Percentiles rank a stretch among this genome's conserved stretches.
Evolutionary conservation across 2,329 filamentous ascomycete species (phyloP).

Genomic region (Hymenoscyphus repandus): DNA sequence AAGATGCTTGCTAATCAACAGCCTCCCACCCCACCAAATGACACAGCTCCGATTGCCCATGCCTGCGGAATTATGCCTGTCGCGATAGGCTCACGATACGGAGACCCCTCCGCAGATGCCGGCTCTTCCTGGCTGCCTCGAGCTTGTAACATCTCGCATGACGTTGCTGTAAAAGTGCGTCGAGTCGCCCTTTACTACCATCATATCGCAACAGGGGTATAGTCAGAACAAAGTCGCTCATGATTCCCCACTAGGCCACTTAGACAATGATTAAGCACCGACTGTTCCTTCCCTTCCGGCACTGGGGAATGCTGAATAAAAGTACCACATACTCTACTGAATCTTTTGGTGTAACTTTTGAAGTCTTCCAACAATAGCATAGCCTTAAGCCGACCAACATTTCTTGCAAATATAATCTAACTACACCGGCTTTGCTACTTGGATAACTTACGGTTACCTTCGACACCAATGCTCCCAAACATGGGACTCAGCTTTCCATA

Average conservation of each 20-base stretch:
- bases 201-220: background rate
- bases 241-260: background rate
- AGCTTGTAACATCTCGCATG: no score
- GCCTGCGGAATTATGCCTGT: no score
- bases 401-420: background rate
- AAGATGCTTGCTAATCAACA: no score
- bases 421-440: background rate
- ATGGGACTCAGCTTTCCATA: slow-evolving; percentile 27
- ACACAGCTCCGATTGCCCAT: no score
- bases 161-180: no score
- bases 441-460: background rate
- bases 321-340: background rate
- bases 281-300: background rate
- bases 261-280: background rate
- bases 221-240: background rate
- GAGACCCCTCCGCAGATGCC: no score
- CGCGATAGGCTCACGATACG: no score
- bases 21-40: no score
- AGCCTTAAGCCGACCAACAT: background rate
- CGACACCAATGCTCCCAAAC: slow-evolving; percentile 1
- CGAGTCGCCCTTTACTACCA: no score
- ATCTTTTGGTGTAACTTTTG: background rate
- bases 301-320: slow-evolving; percentile 3
- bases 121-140: no score
- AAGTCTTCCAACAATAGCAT: background rate